Evolutionary conservation across 345 rosid species (phyloP).

Genomic region (Isatis tinctoria): DNA sequence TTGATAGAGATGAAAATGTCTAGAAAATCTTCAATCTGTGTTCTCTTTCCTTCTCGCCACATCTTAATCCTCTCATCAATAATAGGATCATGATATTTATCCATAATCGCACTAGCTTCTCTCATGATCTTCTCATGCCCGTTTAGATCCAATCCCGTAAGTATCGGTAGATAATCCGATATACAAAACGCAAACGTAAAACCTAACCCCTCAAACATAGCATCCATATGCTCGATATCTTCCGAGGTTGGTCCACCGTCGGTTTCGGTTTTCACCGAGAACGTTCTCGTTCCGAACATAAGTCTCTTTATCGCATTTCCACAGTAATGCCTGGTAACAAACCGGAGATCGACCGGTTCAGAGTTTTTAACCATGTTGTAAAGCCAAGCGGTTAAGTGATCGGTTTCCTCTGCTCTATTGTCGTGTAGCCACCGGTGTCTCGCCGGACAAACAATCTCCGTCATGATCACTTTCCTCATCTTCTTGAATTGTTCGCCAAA

Average conservation of each 20-base stretch:
- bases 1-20: constrained; percentile 40
- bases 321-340: constrained; percentile 31
- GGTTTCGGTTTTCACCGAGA: constrained; percentile 7
- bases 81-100: constrained; percentile 31
- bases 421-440: constrained; percentile 36
- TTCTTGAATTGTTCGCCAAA: constrained; percentile 38
- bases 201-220: constrained; percentile 27
- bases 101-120: constrained; percentile 28
- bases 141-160: constrained; percentile 28
- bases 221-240: constrained; percentile 42
- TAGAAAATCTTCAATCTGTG: constrained; percentile 39
- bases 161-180: constrained; percentile 33
- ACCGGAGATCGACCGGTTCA: constrained; percentile 30
- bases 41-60: constrained; percentile 31
- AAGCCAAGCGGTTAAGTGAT: constrained; percentile 32
- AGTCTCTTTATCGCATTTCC: constrained; percentile 35
- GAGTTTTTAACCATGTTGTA: constrained; percentile 26
- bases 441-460: constrained; percentile 33
- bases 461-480: constrained; percentile 34
- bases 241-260: constrained; percentile 40
- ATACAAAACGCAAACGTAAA: constrained; percentile 30
- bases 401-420: constrained; percentile 38
- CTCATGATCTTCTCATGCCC: constrained; percentile 36
- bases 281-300: constrained; percentile 33
- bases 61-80: constrained; percentile 30